Evolutionary conservation across 257 asterid genomes (phyloP).

Genomic region (Solanum chaucha): DNA sequence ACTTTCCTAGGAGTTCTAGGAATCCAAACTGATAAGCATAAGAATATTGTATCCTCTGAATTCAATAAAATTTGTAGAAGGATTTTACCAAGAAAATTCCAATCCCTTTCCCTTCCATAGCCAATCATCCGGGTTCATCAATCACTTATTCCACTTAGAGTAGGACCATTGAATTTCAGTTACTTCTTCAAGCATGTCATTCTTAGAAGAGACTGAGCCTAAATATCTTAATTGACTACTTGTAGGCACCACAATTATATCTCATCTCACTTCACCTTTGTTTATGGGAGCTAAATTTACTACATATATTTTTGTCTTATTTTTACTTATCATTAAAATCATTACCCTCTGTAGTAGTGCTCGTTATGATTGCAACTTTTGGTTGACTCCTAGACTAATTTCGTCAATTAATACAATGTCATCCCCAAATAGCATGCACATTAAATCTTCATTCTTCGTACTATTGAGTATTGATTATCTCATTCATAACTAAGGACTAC

Average conservation of each 20-base stretch:
- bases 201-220: not conserved
- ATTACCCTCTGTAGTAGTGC: not conserved
- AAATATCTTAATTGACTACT: not conserved
- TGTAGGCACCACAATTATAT: not conserved
- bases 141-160: not conserved
- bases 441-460: not conserved
- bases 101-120: not conserved
- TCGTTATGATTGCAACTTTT: not conserved
- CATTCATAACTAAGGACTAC: not conserved
- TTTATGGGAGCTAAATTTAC: not conserved
- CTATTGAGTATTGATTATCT: not conserved
- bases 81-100: not conserved
- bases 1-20: not conserved
- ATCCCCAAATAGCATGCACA: not conserved
- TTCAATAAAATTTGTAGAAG: not conserved
- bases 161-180: not conserved
- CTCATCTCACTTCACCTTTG: too few species aligned
- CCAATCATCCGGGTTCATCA: not conserved
- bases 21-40: not conserved
- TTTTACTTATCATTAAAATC: not conserved
- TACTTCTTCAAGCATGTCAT: not conserved
- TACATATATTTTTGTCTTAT: not conserved
- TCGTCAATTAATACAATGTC: not conserved
- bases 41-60: not conserved
- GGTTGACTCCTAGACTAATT: not conserved